phyloP scores from a whole-genome alignment of 306 rosid genomes.

The Fragaria iinumae region DNA sequence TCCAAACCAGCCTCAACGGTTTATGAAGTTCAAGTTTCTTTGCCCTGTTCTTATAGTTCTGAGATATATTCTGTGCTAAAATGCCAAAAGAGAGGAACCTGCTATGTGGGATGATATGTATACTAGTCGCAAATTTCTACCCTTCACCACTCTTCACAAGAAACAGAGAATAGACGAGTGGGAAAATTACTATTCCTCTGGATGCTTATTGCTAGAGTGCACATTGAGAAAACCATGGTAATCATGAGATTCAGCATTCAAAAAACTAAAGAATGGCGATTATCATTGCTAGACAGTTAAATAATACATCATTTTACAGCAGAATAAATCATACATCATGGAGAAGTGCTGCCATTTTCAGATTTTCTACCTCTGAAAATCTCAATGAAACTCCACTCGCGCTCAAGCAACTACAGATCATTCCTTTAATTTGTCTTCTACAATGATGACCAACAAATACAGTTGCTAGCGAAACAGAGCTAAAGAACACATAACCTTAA shows the following conservation, averaged over 20 bases:
- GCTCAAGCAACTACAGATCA: neutral
- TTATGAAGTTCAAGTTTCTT: no score
- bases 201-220: neutral
- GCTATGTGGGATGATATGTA: no score
- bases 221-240: neutral
- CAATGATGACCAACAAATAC: conserved; percentile 2
- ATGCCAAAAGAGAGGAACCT: no score
- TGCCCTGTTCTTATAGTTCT: no score
- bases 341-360: conserved; percentile 1
- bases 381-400: neutral
- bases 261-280: conserved; percentile 21
- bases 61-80: no score
- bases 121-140: no score
- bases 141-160: no score
- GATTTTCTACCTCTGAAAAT: conserved; percentile 4
- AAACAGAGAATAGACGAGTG: neutral
- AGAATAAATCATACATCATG: conserved; percentile 25
- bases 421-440: neutral
- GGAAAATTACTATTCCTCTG: neutral
- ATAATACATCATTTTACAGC: conserved; percentile 8
- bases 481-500: conserved; percentile 28
- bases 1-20: no score
- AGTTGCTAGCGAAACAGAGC: conserved; percentile 17
- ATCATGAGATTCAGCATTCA: neutral
- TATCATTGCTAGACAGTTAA: conserved; percentile 42